Evolutionary conservation across 768 basidiomycete genomes (phyloP).

Genomic region (Ephemerocybe angulata): DNA sequence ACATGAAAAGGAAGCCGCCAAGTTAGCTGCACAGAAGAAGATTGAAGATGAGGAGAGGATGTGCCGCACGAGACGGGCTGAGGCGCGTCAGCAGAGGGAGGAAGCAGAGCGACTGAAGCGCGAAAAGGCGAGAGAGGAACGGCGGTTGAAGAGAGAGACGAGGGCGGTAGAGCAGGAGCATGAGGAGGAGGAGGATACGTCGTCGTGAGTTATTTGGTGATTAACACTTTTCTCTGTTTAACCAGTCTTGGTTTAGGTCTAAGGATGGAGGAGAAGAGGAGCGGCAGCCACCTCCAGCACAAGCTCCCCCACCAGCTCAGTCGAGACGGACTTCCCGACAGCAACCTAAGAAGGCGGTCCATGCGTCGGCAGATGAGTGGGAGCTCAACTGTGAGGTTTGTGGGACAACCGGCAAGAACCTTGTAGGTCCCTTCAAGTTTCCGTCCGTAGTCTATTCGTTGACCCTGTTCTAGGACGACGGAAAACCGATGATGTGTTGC

Average conservation of each 20-base stretch:
- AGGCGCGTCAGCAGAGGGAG: slow-evolving; percentile 54
- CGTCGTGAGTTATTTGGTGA: not conserved
- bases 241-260: not conserved
- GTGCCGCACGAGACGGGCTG: slow-evolving; percentile 56
- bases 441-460: not conserved
- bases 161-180: slow-evolving; percentile 20
- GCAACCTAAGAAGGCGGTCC: not conserved
- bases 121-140: slow-evolving; percentile 59
- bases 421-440: slow-evolving; percentile 37
- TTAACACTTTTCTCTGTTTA: not conserved
- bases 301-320: not conserved
- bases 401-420: slow-evolving; percentile 63
- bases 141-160: slow-evolving; percentile 47
- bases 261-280: not conserved
- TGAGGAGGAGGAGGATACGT: not conserved
- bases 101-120: slow-evolving; percentile 49
- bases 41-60: slow-evolving; percentile 68
- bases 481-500: slow-evolving; percentile 75
- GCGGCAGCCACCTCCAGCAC: not conserved
- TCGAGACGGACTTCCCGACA: not conserved
- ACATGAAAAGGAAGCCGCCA: slow-evolving; percentile 71
- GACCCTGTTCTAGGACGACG: slow-evolving; percentile 62
- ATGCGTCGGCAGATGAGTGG: slow-evolving; percentile 57
- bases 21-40: slow-evolving; percentile 52
- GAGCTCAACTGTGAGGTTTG: slow-evolving; percentile 89